A percentile compares a stretch with the other conserved stretches of the same genome.
Conservation (phyloP, 805 yeast genomes). For the Teunomyces barrocoloradensis region DNA sequence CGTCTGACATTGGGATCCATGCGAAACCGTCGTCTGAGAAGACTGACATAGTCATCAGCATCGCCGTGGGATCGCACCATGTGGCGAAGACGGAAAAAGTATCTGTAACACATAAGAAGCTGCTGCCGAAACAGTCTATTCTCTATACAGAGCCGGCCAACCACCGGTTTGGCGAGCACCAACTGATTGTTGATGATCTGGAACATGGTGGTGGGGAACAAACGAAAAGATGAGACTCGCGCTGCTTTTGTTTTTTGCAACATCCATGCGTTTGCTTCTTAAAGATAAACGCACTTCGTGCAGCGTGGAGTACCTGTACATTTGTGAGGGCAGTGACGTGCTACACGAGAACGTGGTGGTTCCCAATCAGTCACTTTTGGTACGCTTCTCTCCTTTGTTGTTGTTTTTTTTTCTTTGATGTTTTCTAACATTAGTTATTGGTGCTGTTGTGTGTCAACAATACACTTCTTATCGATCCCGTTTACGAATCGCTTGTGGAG, state of each 20-base stretch:
- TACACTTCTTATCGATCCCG: not conserved
- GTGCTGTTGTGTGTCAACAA: not conserved
- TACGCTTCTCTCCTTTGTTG: not conserved
- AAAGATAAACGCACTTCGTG: not conserved
- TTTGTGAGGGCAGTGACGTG: not conserved
- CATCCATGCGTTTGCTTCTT: not conserved
- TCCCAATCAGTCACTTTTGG: not conserved
- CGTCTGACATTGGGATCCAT: conserved; percentile 18
- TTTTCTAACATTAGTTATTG: not conserved
- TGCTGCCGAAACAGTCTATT: conserved; percentile 4
- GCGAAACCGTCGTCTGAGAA: conserved; percentile 1
- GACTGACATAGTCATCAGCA: not conserved
- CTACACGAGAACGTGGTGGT: not conserved
- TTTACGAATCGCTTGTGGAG: not conserved
- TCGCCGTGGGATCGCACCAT: conserved; percentile 14
- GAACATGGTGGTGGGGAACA: not conserved
- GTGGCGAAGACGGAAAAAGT: conserved; percentile 30
- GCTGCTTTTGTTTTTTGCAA: not conserved
- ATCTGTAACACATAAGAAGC: conserved; percentile 26
- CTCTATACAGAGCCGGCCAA: not conserved
- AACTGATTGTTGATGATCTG: not conserved
- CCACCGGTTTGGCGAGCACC: conserved; percentile 1
- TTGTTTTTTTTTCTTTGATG: no score
- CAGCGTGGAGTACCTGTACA: conserved; percentile 3
- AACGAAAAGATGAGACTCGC: not conserved